Base-by-base conservation (phyloP, 441 rosid species). In the Pelargonium citronellum region DNA sequence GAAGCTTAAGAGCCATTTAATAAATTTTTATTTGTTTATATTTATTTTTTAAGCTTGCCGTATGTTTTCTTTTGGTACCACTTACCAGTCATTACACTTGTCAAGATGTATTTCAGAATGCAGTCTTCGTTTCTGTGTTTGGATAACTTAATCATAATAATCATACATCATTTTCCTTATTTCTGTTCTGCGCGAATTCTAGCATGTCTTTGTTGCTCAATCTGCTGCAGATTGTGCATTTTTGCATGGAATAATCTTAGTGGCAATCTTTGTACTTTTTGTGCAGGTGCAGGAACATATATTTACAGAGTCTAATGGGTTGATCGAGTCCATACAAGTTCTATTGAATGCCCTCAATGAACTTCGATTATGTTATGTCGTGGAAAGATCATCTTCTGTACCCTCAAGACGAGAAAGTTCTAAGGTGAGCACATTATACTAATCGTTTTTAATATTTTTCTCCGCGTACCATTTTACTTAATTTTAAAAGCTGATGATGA, bases 271-370 rank as follows among this genome's bases (percentile, higher is more conserved):
- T 74, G 51, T 69, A 57, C 1, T 69, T 34, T 17, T 19, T 79
- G 67, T 78, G 82, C 93, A 95, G 99, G 92, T 87, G 71, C 84
- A 86, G 86, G 78, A 85, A 70, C 85, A 86, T 81, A 83, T 95
- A 83, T 88, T 95, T 72, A 74, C 79, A 8, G 89, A 86, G 67
- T 83, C 91, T 19, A 95, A 95, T 81, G 79, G 78, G 81, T 79
- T 87, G 83, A 86, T 86, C 75, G 92, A 91, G 76, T 92, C 99
- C 67, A 89, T 90, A 74, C 97, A 89, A 87, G 83, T 92, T 72
- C 83, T 92, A 79, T 71, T 95, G 83, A 85, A 82, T 80, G 87
- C 83, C 74, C 91, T 95, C 71, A 92, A 95, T 83, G 96, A 92
- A 79, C 97, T 95, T 79, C 95, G 97, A 62, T 71, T 83, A 71